Percentiles rank a stretch among this genome's conserved stretches.
Conservation (phyloP, 2,329 filamentous ascomycete genomes). For the Cercospora janseana region DNA sequence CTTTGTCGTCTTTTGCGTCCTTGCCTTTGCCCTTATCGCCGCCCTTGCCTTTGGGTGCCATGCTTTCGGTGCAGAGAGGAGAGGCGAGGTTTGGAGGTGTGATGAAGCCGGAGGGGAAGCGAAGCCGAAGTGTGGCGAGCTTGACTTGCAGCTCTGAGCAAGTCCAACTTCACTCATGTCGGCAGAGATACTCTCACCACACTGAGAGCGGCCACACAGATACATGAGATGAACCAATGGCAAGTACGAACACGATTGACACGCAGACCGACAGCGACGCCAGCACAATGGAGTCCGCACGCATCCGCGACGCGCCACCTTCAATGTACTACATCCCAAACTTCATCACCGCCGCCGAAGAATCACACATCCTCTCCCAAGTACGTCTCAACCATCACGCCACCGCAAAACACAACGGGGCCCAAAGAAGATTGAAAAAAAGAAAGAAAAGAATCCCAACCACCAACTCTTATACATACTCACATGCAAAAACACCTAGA, state of each 20-base stretch:
- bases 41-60: conserved; percentile 37
- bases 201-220: too few species aligned
- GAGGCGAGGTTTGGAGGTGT: neutral
- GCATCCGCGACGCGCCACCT: conserved; percentile 32
- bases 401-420: neutral
- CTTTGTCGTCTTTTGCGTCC: conserved; percentile 25
- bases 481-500: conserved; percentile 37
- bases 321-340: conserved; percentile 80
- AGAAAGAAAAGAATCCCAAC: too few species aligned
- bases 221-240: too few species aligned
- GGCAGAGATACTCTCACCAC: too few species aligned
- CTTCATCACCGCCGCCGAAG: conserved; percentile 77
- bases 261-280: too few species aligned
- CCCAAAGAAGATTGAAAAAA: too few species aligned
- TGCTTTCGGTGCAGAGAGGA: conserved; percentile 13
- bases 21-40: conserved; percentile 26
- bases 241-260: too few species aligned
- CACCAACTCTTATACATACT: neutral
- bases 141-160: neutral
- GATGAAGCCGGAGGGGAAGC: neutral
- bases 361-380: conserved; percentile 68
- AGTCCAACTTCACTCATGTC: neutral
- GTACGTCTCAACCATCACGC: conserved; percentile 42
- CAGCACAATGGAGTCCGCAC: conserved; percentile 25
- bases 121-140: conserved; percentile 5